A percentile compares a stretch with the other conserved stretches of the same genome.
These are phyloP conservation scores for Polygonum maritimum DNA, from an alignment of 148 eudicot species.

Conservation along the genomic window DNA sequence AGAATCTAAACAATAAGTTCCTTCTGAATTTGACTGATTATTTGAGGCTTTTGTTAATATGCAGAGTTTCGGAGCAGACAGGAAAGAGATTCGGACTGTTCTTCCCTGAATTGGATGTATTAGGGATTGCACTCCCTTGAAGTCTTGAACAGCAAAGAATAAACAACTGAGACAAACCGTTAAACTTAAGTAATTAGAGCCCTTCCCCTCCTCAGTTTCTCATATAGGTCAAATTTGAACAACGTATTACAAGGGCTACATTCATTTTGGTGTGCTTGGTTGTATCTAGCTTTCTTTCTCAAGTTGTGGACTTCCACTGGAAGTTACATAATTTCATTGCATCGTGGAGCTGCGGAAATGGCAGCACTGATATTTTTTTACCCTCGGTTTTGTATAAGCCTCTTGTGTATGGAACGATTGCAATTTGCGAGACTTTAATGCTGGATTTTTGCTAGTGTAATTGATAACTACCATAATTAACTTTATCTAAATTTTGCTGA, in stretches of 20 bases:
- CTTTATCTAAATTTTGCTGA: too few relatives aligned
- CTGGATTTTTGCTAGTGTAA: background rate
- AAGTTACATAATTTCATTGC: background rate
- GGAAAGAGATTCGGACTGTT: constrained; percentile 61
- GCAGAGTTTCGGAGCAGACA: constrained; percentile 91
- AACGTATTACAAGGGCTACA: background rate
- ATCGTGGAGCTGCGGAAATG: background rate
- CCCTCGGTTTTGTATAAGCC: background rate
- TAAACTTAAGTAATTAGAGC: background rate
- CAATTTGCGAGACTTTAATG: background rate
- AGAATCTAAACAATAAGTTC: background rate
- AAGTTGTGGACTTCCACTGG: background rate
- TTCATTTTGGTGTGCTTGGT: constrained; percentile 5
- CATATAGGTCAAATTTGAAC: background rate
- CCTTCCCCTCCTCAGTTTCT: background rate
- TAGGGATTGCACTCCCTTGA: constrained; percentile 1
- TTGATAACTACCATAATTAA: background rate
- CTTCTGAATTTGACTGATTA: background rate
- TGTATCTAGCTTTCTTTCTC: background rate
- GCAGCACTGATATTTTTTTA: background rate
- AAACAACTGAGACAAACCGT: background rate
- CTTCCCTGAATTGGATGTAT: constrained; percentile 49
- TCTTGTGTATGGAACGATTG: background rate
- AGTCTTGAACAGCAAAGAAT: background rate
- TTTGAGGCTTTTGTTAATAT: background rate